These are phyloP conservation scores for Xylariaceae sp. DNA, from an alignment of 2,329 filamentous ascomycete genomes.

Conservation along the genomic window DNA sequence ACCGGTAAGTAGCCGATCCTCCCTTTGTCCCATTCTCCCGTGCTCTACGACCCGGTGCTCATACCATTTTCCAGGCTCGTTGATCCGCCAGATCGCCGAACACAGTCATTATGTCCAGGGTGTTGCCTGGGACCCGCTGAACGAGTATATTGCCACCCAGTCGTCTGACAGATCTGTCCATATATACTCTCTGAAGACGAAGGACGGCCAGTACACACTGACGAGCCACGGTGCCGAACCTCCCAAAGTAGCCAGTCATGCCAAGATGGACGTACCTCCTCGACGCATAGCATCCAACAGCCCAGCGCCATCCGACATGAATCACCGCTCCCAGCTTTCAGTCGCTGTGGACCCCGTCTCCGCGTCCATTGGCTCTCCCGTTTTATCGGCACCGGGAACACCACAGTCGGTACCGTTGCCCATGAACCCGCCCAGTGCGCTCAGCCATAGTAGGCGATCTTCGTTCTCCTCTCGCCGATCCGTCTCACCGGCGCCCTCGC, in stretches of 20 bases:
- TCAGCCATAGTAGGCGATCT: constrained; percentile 88
- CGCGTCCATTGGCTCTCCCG: constrained; percentile 69
- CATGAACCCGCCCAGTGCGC: constrained; percentile 89
- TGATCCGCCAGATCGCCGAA: constrained; percentile 31
- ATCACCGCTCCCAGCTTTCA: constrained; percentile 59
- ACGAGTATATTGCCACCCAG: constrained; percentile 96
- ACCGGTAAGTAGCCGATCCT: constrained; percentile 46
- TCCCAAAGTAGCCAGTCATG: constrained; percentile 72
- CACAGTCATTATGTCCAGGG: constrained; percentile 85
- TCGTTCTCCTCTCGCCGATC: constrained; percentile 88
- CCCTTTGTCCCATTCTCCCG: background rate
- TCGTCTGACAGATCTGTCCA: constrained; percentile 97
- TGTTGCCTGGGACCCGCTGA: constrained; percentile 95
- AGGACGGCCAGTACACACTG: constrained; percentile 90
- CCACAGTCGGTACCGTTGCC: constrained; percentile 83
- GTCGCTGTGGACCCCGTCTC: constrained; percentile 46
- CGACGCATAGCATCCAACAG: constrained; percentile 87
- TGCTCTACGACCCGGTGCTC: constrained; percentile 2
- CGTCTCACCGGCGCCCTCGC: constrained; percentile 84
- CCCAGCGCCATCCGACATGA: constrained; percentile 80
- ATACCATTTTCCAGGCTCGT: constrained; percentile 20
- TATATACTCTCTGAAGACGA: constrained; percentile 92
- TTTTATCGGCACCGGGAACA: constrained; percentile 86
- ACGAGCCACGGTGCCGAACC: constrained; percentile 57
- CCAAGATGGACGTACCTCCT: constrained; percentile 83